Evolutionary conservation across 2,329 filamentous ascomycete genomes (phyloP), one percentile per base, ranked within the genome.

Genomic region (Albifimbria verrucaria): DNA sequence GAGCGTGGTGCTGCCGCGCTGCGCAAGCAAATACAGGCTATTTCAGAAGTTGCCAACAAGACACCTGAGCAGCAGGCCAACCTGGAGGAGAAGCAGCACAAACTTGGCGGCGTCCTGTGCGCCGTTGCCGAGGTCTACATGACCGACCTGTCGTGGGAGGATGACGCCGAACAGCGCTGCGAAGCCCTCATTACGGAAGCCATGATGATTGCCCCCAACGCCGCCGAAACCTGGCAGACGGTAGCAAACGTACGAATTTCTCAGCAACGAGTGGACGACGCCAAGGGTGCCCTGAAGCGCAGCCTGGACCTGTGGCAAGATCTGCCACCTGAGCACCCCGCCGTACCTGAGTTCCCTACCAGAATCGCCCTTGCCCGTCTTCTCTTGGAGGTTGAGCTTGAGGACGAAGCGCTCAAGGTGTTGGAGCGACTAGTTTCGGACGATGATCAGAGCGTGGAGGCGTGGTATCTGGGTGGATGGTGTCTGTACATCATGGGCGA

Each of bases 381-480:
- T 59, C 76, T 99, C 48, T 92, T 99, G 80, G 94, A 97, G 73
- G 89, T 91, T 17, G 87, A 87, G 57, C 83, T 96, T 83, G 88
- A 95, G 69, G 81, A 88, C 49, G 88, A 93, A 57, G 93, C 94
- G 1, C 82, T 96, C 53, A 83, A 89, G 52, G 92, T 97, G 3
- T 76, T 97, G 51, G 90, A 96, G 67, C 79, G 90, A 51, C 76
- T 99, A 50, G 84, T 96, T 39, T 78, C 82, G 32, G 94, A 99
- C 68, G 93, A 99, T 60, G 95, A 99, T 67, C 82, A 89, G 65
- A 96, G 93, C 68, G 89, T 99, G 20, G 94, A 99, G 72, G 89
- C 90, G 18, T 97, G 92, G 92, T 99, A 99, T 73, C 79, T 99
- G 5, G 94, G 94, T 43, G 95, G 94, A 4, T 97, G 93, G 90